phyloP scores from a whole-genome alignment of 1,284 basidiomycete genomes.

The Rhodotorula sp. region DNA sequence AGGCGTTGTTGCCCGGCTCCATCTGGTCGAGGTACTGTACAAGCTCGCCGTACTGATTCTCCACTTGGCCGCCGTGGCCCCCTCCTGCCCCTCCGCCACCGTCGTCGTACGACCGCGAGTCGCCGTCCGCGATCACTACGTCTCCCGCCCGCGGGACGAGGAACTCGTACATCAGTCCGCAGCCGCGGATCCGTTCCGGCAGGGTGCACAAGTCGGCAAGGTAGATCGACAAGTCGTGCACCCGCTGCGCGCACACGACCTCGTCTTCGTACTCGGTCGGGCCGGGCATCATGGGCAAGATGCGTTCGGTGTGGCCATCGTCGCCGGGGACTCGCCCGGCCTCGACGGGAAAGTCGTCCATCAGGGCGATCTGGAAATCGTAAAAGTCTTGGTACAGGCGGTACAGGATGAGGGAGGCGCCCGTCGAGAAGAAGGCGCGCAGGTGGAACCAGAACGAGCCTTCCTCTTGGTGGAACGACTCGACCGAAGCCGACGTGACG shows the following conservation, averaged over 20 bases:
- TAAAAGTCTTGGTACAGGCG: slow-evolving; percentile 98
- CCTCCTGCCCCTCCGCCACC: background rate
- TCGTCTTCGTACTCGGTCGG: slow-evolving; percentile 83
- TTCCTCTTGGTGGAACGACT: slow-evolving; percentile 94
- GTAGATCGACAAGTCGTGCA: slow-evolving; percentile 85
- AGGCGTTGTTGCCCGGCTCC: slow-evolving; percentile 22
- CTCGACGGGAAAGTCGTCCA: slow-evolving; percentile 82
- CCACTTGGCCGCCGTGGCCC: slow-evolving; percentile 22
- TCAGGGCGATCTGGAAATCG: slow-evolving; percentile 88
- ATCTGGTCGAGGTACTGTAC: slow-evolving; percentile 45
- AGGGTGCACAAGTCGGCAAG: slow-evolving; percentile 70
- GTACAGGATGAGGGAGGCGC: slow-evolving; percentile 81
- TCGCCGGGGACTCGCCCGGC: slow-evolving; percentile 64
- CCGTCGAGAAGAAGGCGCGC: slow-evolving; percentile 71
- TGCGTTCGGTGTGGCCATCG: slow-evolving; percentile 56
- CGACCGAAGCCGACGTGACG: slow-evolving; percentile 82
- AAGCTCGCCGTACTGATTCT: slow-evolving; percentile 44
- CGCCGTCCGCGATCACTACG: slow-evolving; percentile 57
- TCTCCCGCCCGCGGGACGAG: slow-evolving; percentile 86
- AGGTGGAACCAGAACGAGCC: slow-evolving; percentile 97
- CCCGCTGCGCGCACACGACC: slow-evolving; percentile 74
- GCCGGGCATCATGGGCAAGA: slow-evolving; percentile 94
- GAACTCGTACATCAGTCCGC: slow-evolving; percentile 78
- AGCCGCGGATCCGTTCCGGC: slow-evolving; percentile 75
- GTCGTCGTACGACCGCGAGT: slow-evolving; percentile 5